Conservation (phyloP, 371 early-diverging fungal species). For the Mortierella sp. region DNA sequence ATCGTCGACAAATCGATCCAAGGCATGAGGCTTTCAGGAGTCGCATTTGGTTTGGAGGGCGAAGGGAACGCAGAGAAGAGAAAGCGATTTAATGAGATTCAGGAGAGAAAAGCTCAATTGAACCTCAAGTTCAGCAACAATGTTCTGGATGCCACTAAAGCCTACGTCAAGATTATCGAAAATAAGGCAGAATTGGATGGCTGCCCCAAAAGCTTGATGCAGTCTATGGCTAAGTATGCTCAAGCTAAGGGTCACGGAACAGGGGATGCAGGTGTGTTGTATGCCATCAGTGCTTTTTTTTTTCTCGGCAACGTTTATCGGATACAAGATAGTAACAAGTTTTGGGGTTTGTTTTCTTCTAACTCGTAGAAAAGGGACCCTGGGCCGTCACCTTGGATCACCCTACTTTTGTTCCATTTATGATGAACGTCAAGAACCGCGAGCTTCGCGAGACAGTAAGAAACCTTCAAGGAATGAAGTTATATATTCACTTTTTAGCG, state of each 20-base stretch:
- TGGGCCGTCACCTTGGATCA: constrained; percentile 74
- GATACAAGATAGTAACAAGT: neutral
- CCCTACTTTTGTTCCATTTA: constrained; percentile 72
- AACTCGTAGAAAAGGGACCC: constrained; percentile 55
- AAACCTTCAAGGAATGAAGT: neutral
- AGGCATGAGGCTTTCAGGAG: constrained; percentile 72
- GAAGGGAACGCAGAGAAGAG: constrained; percentile 63
- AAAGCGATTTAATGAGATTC: constrained; percentile 69
- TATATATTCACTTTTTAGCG: no score
- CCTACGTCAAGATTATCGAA: constrained; percentile 62
- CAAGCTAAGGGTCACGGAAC: constrained; percentile 58
- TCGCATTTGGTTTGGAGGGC: constrained; percentile 61
- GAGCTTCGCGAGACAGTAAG: constrained; percentile 67
- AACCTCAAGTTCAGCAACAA: constrained; percentile 71
- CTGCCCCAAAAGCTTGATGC: constrained; percentile 64
- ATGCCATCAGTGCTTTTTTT: no score
- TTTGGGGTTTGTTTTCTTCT: neutral
- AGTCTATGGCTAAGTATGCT: constrained; percentile 65
- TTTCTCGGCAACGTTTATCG: no score
- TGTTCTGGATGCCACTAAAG: constrained; percentile 74
- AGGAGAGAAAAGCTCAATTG: constrained; percentile 67
- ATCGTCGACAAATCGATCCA: constrained; percentile 69
- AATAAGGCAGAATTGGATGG: constrained; percentile 66
- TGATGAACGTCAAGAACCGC: constrained; percentile 74
- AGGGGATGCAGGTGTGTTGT: constrained; percentile 45